phyloP scores from a whole-genome alignment of 2,329 filamentous ascomycete genomes.

The Colletotrichum somersetense region DNA sequence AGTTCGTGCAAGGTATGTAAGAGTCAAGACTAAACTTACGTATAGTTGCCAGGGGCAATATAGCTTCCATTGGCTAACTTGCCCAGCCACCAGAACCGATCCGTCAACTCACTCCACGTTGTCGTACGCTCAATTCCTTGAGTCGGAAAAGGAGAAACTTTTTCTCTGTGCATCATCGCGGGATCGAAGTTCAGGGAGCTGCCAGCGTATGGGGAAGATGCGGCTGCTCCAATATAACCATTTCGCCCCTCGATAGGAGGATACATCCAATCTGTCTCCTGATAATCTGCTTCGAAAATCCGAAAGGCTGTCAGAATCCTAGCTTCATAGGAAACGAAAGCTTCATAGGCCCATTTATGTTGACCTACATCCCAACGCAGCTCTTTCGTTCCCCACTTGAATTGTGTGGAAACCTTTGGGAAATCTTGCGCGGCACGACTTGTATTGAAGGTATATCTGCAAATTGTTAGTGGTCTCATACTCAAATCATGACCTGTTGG shows the following conservation, averaged over 20 bases:
- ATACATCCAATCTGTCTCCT: constrained; percentile 47
- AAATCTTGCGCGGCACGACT: constrained; percentile 42
- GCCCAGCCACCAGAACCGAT: constrained; percentile 48
- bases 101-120: constrained; percentile 27
- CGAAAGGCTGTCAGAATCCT: background rate
- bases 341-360: no score
- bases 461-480: background rate
- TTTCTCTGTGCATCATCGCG: constrained; percentile 44
- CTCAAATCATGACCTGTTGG: fast-evolving
- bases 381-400: constrained; percentile 41
- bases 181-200: constrained; percentile 42
- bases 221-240: constrained; percentile 47
- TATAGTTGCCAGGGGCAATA: constrained; percentile 46
- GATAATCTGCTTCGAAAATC: constrained; percentile 47
- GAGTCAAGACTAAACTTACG: background rate
- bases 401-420: constrained; percentile 37
- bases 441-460: constrained; percentile 38
- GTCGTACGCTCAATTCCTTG: constrained; percentile 42
- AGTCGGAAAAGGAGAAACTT: constrained; percentile 45
- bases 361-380: constrained; percentile 42
- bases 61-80: constrained; percentile 47
- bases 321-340: fast-evolving
- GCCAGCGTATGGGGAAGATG: constrained; percentile 43
- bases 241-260: constrained; percentile 47
- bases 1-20: no score